Evolutionary conservation across 2,329 filamentous ascomycete species (phyloP).

Genomic region (Cladophialophora carrionii): DNA sequence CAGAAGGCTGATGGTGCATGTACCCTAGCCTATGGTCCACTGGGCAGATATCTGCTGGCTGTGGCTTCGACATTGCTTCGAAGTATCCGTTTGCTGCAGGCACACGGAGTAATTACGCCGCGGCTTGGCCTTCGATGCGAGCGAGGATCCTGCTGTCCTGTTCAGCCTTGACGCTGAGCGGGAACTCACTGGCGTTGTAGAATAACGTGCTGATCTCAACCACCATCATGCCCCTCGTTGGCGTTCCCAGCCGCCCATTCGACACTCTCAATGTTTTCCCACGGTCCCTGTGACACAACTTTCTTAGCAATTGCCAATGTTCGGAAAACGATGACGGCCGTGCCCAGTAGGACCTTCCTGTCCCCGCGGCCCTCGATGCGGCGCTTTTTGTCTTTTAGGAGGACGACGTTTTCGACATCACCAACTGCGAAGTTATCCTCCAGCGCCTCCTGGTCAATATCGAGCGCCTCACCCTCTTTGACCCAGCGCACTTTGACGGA

Average conservation of each 20-base stretch:
- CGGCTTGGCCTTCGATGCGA: not conserved
- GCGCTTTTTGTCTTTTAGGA: conserved; percentile 58
- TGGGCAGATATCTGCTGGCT: not conserved
- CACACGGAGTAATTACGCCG: not conserved
- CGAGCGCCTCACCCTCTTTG: conserved; percentile 51
- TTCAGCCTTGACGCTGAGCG: conserved; percentile 13
- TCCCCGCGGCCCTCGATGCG: conserved; percentile 54
- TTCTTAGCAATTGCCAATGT: conserved; percentile 52
- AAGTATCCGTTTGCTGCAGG: not conserved
- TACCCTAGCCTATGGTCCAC: not conserved
- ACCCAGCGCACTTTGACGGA: conserved; percentile 62
- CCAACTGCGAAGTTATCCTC: conserved; percentile 59
- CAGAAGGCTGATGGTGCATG: not conserved
- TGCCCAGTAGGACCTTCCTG: conserved; percentile 57
- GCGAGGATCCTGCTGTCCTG: not conserved
- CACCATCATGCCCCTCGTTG: conserved; percentile 53
- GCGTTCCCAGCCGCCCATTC: conserved; percentile 57
- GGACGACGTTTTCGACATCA: conserved; percentile 58
- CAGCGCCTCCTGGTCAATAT: conserved; percentile 55
- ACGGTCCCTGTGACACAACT: conserved; percentile 44
- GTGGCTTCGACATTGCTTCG: not conserved
- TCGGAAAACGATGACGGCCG: conserved; percentile 59
- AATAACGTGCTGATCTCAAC: conserved; percentile 15
- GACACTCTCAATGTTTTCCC: conserved; percentile 57
- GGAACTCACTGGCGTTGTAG: conserved; percentile 11